Evolutionary conservation across 345 rosid genomes (phyloP).

Genomic region (Limnanthes douglasii): DNA sequence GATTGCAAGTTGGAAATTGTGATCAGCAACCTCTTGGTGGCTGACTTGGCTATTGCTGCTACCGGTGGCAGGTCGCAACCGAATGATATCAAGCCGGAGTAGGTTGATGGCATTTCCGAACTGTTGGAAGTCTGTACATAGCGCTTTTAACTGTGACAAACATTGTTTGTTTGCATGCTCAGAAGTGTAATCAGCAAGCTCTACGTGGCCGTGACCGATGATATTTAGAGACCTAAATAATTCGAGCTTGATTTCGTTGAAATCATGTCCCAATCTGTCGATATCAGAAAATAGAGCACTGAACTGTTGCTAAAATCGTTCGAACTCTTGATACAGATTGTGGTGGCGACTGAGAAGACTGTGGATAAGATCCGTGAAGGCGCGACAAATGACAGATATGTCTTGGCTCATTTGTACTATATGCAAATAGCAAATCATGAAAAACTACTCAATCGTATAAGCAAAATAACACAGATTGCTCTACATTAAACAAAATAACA

Average conservation of each 20-base stretch:
- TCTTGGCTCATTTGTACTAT: conserved; percentile 34
- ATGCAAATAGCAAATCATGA: not conserved
- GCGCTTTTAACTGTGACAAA: conserved; percentile 31
- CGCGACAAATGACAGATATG: conserved; percentile 15
- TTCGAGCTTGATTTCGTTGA: too few species aligned
- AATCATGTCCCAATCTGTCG: too few species aligned
- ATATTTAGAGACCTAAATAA: too few species aligned
- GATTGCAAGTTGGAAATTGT: conserved; percentile 24
- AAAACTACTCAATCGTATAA: too few species aligned
- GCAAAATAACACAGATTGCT: too few species aligned
- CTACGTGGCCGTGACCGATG: too few species aligned
- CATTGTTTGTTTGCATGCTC: too few species aligned
- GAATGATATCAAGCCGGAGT: conserved; percentile 39
- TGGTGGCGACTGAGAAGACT: conserved; percentile 62
- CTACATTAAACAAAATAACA: too few species aligned
- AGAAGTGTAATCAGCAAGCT: too few species aligned
- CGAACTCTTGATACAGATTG: conserved; percentile 46
- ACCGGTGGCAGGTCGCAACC: conserved; percentile 24
- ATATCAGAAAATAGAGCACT: too few species aligned
- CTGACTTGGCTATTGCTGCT: conserved; percentile 22
- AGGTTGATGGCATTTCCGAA: conserved; percentile 43
- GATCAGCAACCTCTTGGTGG: conserved; percentile 15
- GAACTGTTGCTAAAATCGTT: too few species aligned
- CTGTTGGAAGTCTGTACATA: conserved; percentile 34
- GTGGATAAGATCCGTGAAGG: conserved; percentile 15